Evolutionary conservation across 805 yeast genomes (phyloP), one percentile per base, ranked within the genome.

Genomic region (Diddensiella transvaalensis): DNA sequence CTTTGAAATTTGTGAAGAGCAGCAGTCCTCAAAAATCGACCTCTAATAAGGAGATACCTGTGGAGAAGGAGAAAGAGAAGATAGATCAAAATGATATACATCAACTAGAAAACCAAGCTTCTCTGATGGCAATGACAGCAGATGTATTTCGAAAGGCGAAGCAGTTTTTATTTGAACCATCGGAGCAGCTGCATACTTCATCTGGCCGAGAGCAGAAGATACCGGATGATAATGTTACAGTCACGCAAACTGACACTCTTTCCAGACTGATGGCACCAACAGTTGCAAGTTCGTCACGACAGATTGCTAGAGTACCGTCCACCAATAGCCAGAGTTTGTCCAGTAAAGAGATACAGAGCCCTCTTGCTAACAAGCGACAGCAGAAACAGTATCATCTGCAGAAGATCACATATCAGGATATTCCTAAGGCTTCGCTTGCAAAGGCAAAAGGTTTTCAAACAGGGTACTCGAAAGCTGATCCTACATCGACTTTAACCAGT

Each of bases 251-350:
- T 6, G 51, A 30, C 24, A 36, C 44, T 8, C 10, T 50, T 1
- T 39, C 49, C 2, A 24, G 57, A 24, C 48, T 53, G 4, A 48
- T 51, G 53, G 57, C 55, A 3, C 57, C 57, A 2, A 53, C 57
- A 13, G 46, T 33, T 37, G 54, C 57, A 8, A 52, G 56, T 26
- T 32, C 53, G 19, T 40, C 47, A 4, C 26, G 44, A 18, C 8
- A 8, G 38, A 8, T 8, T 10, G 8, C 38, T 35, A n/a, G n/a
- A n/a, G n/a, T n/a, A n/a, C n/a, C n/a, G n/a, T 35, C 38, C 21
- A n/a, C 38, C 15, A 10, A 17, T 6, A 15, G 18, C 21, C n/a
- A n/a, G n/a, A n/a, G n/a, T n/a, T n/a, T n/a, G n/a, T n/a, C 38
- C 17, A n/a, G 21, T 18, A 35, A 35, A 8, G 38, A 17, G 15